Evolutionary conservation across 2,329 filamentous ascomycete species (phyloP).

Genomic region (Alternaria solani): DNA sequence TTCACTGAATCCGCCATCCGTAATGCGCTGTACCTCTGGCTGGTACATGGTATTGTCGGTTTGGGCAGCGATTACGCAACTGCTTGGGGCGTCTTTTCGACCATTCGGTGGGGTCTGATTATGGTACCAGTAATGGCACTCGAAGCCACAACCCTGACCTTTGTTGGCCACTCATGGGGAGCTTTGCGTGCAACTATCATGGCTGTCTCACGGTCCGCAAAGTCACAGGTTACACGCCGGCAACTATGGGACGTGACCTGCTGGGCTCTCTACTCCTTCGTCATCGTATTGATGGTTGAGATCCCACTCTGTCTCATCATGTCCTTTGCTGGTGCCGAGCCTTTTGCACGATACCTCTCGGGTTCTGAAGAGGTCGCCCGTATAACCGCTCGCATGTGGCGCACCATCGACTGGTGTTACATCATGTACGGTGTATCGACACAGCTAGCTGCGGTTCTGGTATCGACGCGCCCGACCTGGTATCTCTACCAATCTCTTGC

Average conservation of each 20-base stretch:
- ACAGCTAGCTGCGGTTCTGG: conserved; percentile 69
- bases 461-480: conserved; percentile 71
- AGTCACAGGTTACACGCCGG: conserved; percentile 30
- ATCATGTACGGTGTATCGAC: conserved; percentile 72
- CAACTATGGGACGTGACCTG: conserved; percentile 54
- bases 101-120: conserved; percentile 75
- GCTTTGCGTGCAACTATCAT: conserved; percentile 53
- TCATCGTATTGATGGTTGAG: conserved; percentile 66
- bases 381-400: conserved; percentile 73
- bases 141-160: conserved; percentile 70
- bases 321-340: conserved; percentile 64
- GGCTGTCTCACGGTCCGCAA: conserved; percentile 16
- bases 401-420: conserved; percentile 66
- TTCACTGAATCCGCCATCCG: conserved; percentile 71
- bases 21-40: conserved; percentile 75
- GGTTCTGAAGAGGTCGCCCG: conserved; percentile 64
- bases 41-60: conserved; percentile 69
- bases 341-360: conserved; percentile 71
- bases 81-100: conserved; percentile 77
- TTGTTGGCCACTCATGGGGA: conserved; percentile 74
- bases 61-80: conserved; percentile 72
- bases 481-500: conserved; percentile 72
- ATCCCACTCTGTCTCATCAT: conserved; percentile 70
- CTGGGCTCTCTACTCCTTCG: conserved; percentile 63
- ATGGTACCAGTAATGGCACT: conserved; percentile 76